A percentile compares a stretch with the other conserved stretches of the same genome.
Evolutionary conservation across 2,329 filamentous ascomycete species (phyloP).

Genomic region (Pyricularia pennisetigena): DNA sequence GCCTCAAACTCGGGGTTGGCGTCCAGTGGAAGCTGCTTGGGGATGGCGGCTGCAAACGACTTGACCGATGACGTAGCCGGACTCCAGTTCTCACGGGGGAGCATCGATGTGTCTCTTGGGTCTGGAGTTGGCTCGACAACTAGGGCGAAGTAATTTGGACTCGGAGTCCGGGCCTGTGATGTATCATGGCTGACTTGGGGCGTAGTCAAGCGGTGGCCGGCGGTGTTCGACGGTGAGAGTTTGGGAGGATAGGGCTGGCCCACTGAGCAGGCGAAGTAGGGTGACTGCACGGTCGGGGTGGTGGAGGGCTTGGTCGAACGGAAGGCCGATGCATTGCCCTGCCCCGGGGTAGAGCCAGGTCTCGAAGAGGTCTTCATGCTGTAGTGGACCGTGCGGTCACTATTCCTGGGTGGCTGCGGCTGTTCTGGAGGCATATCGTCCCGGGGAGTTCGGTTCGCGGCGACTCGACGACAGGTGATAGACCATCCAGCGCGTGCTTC

Average conservation of each 20-base stretch:
- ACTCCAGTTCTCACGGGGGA: conserved; percentile 66
- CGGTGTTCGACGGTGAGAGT: conserved; percentile 28
- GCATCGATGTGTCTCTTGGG: conserved; percentile 50
- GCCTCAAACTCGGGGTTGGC: conserved; percentile 76
- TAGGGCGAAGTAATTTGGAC: conserved; percentile 84
- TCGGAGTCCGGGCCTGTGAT: conserved; percentile 38
- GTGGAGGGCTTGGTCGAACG: conserved; percentile 30
- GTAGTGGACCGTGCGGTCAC: conserved; percentile 25
- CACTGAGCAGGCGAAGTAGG: conserved; percentile 40
- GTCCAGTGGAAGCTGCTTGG: conserved; percentile 61
- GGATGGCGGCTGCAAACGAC: conserved; percentile 58
- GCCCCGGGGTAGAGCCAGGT: conserved; percentile 21
- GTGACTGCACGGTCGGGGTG: conserved; percentile 40
- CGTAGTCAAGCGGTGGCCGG: conserved; percentile 7
- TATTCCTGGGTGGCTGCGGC: conserved; percentile 17
- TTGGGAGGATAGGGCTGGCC: conserved; percentile 45
- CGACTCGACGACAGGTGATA: background rate
- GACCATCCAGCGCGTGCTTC: background rate
- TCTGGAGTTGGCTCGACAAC: conserved; percentile 52
- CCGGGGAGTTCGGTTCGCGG: background rate
- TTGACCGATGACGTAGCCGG: conserved; percentile 60
- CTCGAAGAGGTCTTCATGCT: conserved; percentile 36
- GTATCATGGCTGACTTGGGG: background rate
- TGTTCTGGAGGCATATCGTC: conserved; percentile 13
- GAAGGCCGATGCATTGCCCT: conserved; percentile 17